Evolutionary conservation across 2,329 filamentous ascomycete species (phyloP).

Genomic region (Alternaria rosae): DNA sequence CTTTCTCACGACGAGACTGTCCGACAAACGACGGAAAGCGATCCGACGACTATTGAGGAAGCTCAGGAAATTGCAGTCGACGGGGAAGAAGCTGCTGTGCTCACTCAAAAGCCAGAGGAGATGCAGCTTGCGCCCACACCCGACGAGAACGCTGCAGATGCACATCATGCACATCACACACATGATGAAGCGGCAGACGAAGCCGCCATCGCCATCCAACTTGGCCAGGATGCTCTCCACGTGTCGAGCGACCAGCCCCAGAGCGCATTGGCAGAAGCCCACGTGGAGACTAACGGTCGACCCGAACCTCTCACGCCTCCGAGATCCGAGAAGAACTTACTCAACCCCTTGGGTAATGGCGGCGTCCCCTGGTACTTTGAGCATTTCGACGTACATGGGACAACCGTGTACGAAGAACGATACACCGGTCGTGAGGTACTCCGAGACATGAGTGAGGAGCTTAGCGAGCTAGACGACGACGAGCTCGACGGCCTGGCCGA

Average conservation of each 20-base stretch:
- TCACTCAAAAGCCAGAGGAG: constrained; percentile 27
- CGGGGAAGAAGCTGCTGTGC: constrained; percentile 20
- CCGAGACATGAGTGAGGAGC: constrained; percentile 79
- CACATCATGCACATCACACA: constrained; percentile 31
- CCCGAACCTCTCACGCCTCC: constrained; percentile 69
- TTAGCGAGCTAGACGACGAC: constrained; percentile 92
- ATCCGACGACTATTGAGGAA: constrained; percentile 17
- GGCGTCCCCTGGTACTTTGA: constrained; percentile 90
- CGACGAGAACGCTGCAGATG: constrained; percentile 42
- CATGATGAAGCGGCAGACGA: constrained; percentile 47
- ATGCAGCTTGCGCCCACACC: constrained; percentile 46
- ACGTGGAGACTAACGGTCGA: constrained; percentile 23
- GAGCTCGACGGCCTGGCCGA: constrained; percentile 71
- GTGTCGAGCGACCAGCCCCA: constrained; percentile 21
- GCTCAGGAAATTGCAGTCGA: constrained; percentile 19
- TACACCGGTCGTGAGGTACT: constrained; percentile 77
- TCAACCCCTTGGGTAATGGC: constrained; percentile 61
- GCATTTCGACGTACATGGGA: constrained; percentile 79
- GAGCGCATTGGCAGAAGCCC: constrained; percentile 31
- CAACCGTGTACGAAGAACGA: constrained; percentile 76
- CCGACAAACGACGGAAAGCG: constrained; percentile 32
- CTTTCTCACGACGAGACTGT: constrained; percentile 32
- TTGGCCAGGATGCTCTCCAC: constrained; percentile 40
- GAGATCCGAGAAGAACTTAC: constrained; percentile 60
- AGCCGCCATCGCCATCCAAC: constrained; percentile 46